Conservation (phyloP, 2,329 filamentous ascomycete species). For the Ophiostoma ips region DNA sequence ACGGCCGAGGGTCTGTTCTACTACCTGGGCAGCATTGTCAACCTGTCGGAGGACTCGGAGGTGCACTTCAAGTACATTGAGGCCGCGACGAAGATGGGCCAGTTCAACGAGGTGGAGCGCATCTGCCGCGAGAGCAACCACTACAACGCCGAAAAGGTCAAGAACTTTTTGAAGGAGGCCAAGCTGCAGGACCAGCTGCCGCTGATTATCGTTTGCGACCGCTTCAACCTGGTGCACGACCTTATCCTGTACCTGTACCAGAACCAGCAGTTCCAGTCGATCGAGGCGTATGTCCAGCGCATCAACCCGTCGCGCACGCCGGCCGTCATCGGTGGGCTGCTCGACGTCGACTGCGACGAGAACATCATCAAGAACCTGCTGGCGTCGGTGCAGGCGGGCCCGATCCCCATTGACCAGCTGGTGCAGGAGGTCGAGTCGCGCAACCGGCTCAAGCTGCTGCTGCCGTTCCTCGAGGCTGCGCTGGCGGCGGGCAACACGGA, state of each 20-base stretch:
- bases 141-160: constrained; percentile 89
- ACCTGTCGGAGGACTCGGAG: constrained; percentile 85
- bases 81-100: constrained; percentile 82
- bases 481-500: constrained; percentile 84
- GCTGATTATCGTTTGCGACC: constrained; percentile 94
- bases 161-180: constrained; percentile 98
- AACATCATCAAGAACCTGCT: constrained; percentile 87
- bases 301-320: constrained; percentile 88
- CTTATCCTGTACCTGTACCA: constrained; percentile 94
- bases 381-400: constrained; percentile 65
- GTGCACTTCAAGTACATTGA: constrained; percentile 99
- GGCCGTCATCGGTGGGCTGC: constrained; percentile 78
- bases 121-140: constrained; percentile 88
- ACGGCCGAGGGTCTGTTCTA: constrained; percentile 95
- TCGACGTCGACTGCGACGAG: constrained; percentile 97
- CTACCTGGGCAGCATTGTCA: constrained; percentile 95
- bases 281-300: constrained; percentile 93
- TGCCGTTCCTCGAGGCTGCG: constrained; percentile 92
- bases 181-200: constrained; percentile 84
- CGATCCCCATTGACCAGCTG: constrained; percentile 86
- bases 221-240: constrained; percentile 98
- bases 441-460: constrained; percentile 85
- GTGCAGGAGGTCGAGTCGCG: constrained; percentile 90
- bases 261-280: constrained; percentile 98
- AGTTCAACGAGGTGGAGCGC: constrained; percentile 91